Conservation (phyloP, 371 early-diverging fungal species). For the Choanephora cucurbitarum region DNA sequence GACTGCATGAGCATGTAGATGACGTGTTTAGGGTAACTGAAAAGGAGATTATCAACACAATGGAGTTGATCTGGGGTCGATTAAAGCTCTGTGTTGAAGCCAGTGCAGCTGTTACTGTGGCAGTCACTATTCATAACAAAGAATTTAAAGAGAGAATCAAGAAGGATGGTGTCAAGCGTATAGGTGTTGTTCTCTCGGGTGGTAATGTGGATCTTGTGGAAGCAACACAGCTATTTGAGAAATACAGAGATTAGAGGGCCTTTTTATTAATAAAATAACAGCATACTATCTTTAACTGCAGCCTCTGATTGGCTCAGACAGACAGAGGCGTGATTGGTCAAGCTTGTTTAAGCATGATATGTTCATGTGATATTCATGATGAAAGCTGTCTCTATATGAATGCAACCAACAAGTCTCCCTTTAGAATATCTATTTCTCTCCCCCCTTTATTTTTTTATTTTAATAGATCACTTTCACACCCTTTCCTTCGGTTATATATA, state of each 20-base stretch:
- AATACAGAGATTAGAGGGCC: neutral
- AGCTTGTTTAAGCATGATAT: neutral
- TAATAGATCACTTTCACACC: conserved; percentile 3
- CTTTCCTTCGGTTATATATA: conserved; percentile 2
- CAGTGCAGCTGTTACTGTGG: conserved; percentile 54
- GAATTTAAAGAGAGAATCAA: conserved; percentile 31
- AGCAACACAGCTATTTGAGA: conserved; percentile 20
- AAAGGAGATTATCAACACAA: conserved; percentile 52
- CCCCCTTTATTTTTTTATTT: conserved; percentile 4
- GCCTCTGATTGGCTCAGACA: no score
- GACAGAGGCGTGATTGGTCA: conserved; percentile 3
- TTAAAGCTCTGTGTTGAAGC: conserved; percentile 61
- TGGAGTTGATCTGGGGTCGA: conserved; percentile 52
- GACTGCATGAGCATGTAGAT: conserved; percentile 49
- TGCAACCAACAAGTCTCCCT: no score
- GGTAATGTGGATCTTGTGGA: conserved; percentile 43
- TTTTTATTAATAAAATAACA: no score
- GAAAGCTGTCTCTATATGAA: conserved; percentile 2
- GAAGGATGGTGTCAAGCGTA: conserved; percentile 18
- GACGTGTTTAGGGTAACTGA: conserved; percentile 57
- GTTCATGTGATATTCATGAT: conserved; percentile 7
- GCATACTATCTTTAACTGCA: no score
- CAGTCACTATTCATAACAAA: conserved; percentile 45
- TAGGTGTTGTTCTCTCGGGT: conserved; percentile 49
- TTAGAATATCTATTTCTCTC: neutral